These are phyloP conservation scores for Persicaria tinctoria DNA, from an alignment of 148 eudicot genomes.

Conservation along the genomic window DNA sequence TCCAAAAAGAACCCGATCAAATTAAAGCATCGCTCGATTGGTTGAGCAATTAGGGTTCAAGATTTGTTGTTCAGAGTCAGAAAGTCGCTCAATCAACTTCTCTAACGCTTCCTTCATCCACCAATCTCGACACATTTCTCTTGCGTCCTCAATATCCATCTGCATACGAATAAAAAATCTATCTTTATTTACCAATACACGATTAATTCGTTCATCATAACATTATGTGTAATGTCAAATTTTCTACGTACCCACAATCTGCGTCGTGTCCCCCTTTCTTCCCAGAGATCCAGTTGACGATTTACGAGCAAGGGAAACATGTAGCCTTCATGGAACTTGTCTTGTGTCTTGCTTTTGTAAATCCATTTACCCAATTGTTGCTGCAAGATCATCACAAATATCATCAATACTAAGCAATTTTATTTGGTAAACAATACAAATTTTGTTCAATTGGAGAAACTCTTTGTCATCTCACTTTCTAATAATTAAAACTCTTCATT, in stretches of 20 bases:
- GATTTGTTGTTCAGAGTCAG: background rate
- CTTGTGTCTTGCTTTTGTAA: conserved; percentile 57
- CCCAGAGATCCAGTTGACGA: conserved; percentile 36
- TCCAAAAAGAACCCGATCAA: background rate
- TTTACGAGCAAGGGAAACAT: conserved; percentile 44
- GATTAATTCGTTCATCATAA: background rate
- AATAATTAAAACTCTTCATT: no score
- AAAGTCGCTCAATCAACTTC: conserved; percentile 29
- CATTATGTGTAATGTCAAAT: background rate
- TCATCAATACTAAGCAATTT: background rate
- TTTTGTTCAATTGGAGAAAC: no score
- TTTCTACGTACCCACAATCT: conserved; percentile 43
- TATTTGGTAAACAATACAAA: background rate
- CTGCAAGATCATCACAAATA: conserved; percentile 18
- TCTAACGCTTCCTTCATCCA: conserved; percentile 63
- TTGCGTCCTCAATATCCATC: conserved; percentile 41
- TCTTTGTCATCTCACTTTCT: no score
- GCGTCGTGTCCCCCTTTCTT: conserved; percentile 37
- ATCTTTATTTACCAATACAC: background rate
- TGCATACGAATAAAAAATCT: background rate
- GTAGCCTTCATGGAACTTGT: conserved; percentile 35
- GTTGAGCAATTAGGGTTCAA: background rate
- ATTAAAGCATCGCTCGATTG: conserved; percentile 3
- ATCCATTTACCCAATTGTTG: conserved; percentile 38
- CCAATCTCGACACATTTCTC: conserved; percentile 29